A percentile compares a stretch with the other conserved stretches of the same genome.
phyloP scores from a whole-genome alignment of 1,284 basidiomycete genomes.

The Cystobasidiaceae sp. region DNA sequence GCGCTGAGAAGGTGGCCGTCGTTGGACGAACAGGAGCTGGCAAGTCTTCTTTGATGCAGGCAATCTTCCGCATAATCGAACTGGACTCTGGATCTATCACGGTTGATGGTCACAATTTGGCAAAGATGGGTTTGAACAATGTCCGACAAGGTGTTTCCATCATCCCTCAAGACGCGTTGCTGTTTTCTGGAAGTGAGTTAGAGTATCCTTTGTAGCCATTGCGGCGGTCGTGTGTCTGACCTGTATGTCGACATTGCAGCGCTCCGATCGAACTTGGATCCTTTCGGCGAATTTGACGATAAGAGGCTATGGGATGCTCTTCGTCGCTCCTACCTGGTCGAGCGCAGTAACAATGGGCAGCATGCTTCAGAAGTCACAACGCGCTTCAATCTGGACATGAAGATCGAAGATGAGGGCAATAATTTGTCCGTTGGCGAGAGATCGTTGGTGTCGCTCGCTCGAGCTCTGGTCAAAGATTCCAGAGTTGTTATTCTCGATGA shows the following conservation, averaged over 20 bases:
- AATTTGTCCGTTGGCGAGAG: constrained; percentile 66
- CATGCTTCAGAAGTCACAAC: not conserved
- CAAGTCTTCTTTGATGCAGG: constrained; percentile 66
- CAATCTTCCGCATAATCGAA: constrained; percentile 52
- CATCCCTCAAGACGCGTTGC: constrained; percentile 62
- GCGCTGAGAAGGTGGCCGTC: constrained; percentile 54
- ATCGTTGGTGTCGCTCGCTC: constrained; percentile 70
- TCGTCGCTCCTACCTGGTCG: constrained; percentile 41
- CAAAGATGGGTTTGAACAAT: constrained; percentile 51
- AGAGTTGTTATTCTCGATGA: constrained; percentile 73
- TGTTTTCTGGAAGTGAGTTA: constrained; percentile 55
- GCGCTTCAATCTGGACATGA: constrained; percentile 67
- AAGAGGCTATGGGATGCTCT: constrained; percentile 42
- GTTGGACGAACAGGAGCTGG: constrained; percentile 54
- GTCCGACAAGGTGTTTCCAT: constrained; percentile 53
- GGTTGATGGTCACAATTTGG: constrained; percentile 50
- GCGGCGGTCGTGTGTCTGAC: too few species aligned
- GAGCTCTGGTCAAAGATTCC: constrained; percentile 71
- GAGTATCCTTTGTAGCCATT: too few species aligned
- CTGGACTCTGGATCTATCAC: constrained; percentile 39
- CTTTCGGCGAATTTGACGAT: constrained; percentile 60
- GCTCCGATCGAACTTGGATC: too few species aligned
- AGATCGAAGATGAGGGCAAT: constrained; percentile 76
- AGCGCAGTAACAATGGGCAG: not conserved
- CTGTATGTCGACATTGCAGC: too few species aligned